Percentiles rank a stretch among this genome's conserved stretches.
Conservation (phyloP, 345 rosid species). For the Gossypium turneri region DNA sequence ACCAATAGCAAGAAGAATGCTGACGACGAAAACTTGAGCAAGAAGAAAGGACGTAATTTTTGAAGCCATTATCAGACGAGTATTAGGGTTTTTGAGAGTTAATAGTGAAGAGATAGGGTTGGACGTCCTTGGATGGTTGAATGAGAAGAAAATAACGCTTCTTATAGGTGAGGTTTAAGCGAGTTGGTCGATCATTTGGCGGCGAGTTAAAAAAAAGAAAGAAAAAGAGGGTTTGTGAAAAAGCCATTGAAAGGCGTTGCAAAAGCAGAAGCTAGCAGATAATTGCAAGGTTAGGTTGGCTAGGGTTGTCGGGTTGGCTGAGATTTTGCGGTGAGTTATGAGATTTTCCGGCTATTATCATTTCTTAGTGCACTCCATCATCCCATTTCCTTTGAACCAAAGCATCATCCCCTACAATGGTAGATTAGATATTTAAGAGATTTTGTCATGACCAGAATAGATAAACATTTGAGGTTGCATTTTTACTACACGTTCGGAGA, state of each 20-base stretch:
- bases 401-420: no score
- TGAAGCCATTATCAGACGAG: constrained; percentile 26
- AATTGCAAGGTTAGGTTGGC: not conserved
- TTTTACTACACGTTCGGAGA: no score
- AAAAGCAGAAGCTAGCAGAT: not conserved
- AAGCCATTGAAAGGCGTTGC: not conserved
- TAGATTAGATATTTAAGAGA: no score
- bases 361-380: no score
- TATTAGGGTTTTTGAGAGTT: not conserved
- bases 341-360: not conserved
- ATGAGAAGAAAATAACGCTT: constrained; percentile 8
- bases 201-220: constrained; percentile 29
- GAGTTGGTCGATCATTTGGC: constrained; percentile 31
- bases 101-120: not conserved
- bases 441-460: no score
- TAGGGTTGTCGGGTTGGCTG: not conserved
- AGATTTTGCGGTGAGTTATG: not conserved
- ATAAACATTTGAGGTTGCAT: no score
- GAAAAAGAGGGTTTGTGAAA: not conserved
- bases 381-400: no score
- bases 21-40: constrained; percentile 23
- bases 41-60: constrained; percentile 18
- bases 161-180: constrained; percentile 21
- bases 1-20: constrained; percentile 30
- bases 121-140: constrained; percentile 7